Conservation (phyloP, 169 alveolate species). For the Plasmodium adleri region DNA sequence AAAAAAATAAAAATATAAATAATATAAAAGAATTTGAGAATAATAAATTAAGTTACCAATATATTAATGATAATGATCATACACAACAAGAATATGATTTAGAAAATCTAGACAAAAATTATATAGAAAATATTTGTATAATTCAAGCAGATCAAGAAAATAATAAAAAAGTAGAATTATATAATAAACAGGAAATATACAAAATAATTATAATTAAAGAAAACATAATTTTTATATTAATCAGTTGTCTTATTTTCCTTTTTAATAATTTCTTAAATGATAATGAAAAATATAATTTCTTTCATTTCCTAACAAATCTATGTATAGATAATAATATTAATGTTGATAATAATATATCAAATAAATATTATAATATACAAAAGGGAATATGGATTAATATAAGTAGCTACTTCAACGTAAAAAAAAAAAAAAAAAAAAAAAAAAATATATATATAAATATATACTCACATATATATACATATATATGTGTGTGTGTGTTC, state of each 20-base stretch:
- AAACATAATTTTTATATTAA: slow-evolving; percentile 36
- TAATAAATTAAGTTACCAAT: too few species aligned
- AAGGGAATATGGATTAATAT: slow-evolving; percentile 49
- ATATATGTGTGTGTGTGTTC: background rate
- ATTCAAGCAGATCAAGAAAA: slow-evolving; percentile 63
- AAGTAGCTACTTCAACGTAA: slow-evolving; percentile 39
- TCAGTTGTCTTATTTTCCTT: slow-evolving; percentile 42
- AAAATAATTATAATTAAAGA: slow-evolving; percentile 42
- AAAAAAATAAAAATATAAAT: background rate
- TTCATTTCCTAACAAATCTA: slow-evolving; percentile 47
- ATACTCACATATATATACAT: background rate
- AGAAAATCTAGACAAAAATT: slow-evolving; percentile 59
- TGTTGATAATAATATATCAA: slow-evolving; percentile 20
- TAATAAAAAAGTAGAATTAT: slow-evolving; percentile 37
- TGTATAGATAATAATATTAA: slow-evolving; percentile 7
- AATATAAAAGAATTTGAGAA: background rate
- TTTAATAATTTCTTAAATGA: slow-evolving; percentile 68
- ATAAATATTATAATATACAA: slow-evolving; percentile 37
- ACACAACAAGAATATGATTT: slow-evolving; percentile 51
- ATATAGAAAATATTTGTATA: slow-evolving; percentile 69
- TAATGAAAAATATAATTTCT: slow-evolving; percentile 33
- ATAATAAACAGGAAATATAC: slow-evolving; percentile 54
- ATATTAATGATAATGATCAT: background rate
- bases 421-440: too few species aligned
- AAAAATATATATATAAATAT: too few species aligned